phyloP scores from a whole-genome alignment of 192 early-diverging fungal species.

The Paraglomus occultum region DNA sequence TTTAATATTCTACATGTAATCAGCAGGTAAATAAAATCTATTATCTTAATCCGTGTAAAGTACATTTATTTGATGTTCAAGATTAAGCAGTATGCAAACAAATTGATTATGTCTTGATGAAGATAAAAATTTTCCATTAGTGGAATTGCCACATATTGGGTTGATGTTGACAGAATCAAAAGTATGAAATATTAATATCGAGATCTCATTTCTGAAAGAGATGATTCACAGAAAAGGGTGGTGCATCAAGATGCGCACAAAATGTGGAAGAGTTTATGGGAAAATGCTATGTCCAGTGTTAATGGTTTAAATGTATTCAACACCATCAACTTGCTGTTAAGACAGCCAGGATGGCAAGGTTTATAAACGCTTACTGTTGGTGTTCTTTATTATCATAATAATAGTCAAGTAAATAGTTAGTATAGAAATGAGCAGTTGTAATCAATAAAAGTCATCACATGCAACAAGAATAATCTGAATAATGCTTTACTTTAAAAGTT shows the following conservation, averaged over 20 bases:
- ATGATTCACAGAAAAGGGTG: not conserved
- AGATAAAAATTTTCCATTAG: too few relatives aligned
- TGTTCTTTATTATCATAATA: conserved; percentile 6
- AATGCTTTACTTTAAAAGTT: too few relatives aligned
- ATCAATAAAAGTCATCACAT: too few relatives aligned
- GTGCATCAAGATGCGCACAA: not conserved
- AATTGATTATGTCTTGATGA: too few relatives aligned
- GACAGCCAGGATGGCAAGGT: not conserved
- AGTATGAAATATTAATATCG: not conserved
- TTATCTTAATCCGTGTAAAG: too few relatives aligned
- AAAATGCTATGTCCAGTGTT: not conserved
- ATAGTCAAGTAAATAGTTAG: too few relatives aligned
- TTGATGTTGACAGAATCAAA: conserved; percentile 1
- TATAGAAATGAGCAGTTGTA: too few relatives aligned
- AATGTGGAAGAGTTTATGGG: not conserved
- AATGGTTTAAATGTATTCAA: conserved; percentile 2
- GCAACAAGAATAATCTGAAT: too few relatives aligned
- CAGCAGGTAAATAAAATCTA: too few relatives aligned
- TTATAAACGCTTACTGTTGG: conserved; percentile 19
- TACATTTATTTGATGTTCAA: too few relatives aligned
- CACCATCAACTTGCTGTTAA: conserved; percentile 9
- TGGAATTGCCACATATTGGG: not conserved
- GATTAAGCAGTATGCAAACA: too few relatives aligned
- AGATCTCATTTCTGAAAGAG: not conserved
- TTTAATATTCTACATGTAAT: too few relatives aligned